Base-by-base conservation (phyloP, 2,329 filamentous ascomycete species). In the Xylaria multiplex region DNA sequence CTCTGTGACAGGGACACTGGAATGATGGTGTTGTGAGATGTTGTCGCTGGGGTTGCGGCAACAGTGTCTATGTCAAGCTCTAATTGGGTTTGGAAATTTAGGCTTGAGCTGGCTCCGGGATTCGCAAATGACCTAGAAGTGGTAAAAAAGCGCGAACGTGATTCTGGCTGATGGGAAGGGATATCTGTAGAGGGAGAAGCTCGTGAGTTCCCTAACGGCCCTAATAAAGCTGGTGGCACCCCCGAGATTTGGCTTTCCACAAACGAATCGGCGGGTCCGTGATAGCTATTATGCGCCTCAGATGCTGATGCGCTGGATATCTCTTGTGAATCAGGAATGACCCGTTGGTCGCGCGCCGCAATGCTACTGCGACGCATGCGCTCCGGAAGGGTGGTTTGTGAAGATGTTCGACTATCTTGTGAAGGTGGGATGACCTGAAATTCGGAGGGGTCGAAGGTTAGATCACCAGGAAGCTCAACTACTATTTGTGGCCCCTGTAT, bases 311-410 rank as follows among this genome's bases (percentile, higher is more conserved):
- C 62, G 30, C 66, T 60, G 9, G 75, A 75, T 37, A 72, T 49
- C 32, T 72, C 75, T 58, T 77, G 76, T 9, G 76, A 77, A 66
- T 77, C 76, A 7, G 76, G 71, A 30, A 78, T 74, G 48, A 73
- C 60, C n/a, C 71, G 71, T 46, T 66, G 66, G 42, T 68, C 64
- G 35, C 59, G 57, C 43, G 37, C 55, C 30, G 48, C 53, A 22
- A 57, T 32, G 24, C 60, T 48, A 14, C 30, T 42, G n/a, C 27
- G 24, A 60, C 46, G 66, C 37, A 43, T 27, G 52, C 52, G 56
- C 57, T 68, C 52, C 48, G n/a, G 27, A 11, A 50, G 37, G 49
- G 62, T 54, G 35, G 65, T 24, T 48, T 70, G 68, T 2, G 69
- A 65, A 24, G 69, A 66, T 32, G 65, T 48, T 40, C 70, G 71